These are phyloP conservation scores for Zopfochytrium polystomum DNA, from an alignment of 371 early-diverging fungal species.

Conservation along the genomic window DNA sequence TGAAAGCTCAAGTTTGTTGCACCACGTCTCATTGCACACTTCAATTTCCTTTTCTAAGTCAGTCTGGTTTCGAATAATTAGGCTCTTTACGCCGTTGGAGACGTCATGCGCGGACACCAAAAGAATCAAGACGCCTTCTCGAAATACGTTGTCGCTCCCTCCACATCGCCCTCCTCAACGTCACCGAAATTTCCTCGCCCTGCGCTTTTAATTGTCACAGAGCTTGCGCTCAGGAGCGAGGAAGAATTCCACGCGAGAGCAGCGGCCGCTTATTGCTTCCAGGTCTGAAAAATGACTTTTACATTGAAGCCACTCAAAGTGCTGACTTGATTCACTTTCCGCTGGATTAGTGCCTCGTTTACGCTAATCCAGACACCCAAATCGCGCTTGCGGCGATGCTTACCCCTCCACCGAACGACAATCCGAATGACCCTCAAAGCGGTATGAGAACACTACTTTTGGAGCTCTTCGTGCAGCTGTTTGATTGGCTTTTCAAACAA, in stretches of 20 bases:
- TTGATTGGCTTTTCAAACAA: not conserved
- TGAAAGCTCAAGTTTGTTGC: conserved; percentile 49
- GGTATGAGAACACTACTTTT: conserved; percentile 33
- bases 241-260: conserved; percentile 55
- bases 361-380: conserved; percentile 80
- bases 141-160: conserved; percentile 44
- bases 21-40: not conserved
- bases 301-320: not conserved
- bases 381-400: conserved; percentile 81
- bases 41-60: too few species aligned
- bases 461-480: too few species aligned
- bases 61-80: too few species aligned
- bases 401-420: conserved; percentile 74
- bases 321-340: conserved; percentile 6
- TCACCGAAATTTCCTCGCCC: conserved; percentile 22
- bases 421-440: conserved; percentile 42
- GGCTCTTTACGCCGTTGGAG: conserved; percentile 79
- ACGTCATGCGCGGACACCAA: conserved; percentile 70
- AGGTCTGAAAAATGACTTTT: conserved; percentile 44
- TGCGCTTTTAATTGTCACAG: conserved; percentile 34
- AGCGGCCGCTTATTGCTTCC: conserved; percentile 70
- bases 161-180: not conserved
- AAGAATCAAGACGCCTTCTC: conserved; percentile 72
- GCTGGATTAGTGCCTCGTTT: conserved; percentile 57
- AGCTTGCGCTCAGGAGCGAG: conserved; percentile 22